Conservation (phyloP, 2,329 filamentous ascomycete species). For the Hysterium pulicare region DNA sequence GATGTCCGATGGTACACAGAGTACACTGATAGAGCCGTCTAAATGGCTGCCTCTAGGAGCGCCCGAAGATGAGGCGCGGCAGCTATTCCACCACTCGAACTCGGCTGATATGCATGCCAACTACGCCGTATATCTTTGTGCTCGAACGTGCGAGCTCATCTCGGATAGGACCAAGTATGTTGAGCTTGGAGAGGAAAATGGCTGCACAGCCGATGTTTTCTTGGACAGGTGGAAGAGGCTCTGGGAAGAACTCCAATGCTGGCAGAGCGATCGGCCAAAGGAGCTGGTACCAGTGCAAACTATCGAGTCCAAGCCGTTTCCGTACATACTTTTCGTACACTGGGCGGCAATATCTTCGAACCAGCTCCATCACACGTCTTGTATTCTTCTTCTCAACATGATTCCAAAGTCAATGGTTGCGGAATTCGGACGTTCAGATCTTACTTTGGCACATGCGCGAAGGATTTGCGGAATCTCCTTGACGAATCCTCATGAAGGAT, state of each 20-base stretch:
- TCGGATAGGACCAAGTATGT: slow-evolving; percentile 48
- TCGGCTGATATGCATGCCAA: slow-evolving; percentile 51
- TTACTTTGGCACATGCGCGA: too few species aligned
- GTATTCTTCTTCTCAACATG: slow-evolving; percentile 49
- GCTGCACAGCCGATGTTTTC: slow-evolving; percentile 42
- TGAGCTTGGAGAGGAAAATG: slow-evolving; percentile 48
- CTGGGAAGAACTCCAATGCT: slow-evolving; percentile 51
- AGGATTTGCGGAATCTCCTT: slow-evolving; percentile 56
- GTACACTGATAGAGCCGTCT: slow-evolving; percentile 48
- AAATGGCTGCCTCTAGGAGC: slow-evolving; percentile 43
- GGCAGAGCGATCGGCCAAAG: slow-evolving; percentile 46
- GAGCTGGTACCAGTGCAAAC: slow-evolving; percentile 48
- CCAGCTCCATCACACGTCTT: slow-evolving; percentile 56
- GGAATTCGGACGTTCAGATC: too few species aligned
- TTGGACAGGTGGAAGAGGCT: slow-evolving; percentile 46
- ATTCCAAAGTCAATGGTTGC: too few species aligned
- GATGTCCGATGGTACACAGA: slow-evolving; percentile 46
- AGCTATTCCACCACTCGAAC: slow-evolving; percentile 33
- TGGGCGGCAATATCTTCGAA: slow-evolving; percentile 57
- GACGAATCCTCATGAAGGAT: slow-evolving; percentile 55
- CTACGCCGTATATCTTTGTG: slow-evolving; percentile 49
- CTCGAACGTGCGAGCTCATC: slow-evolving; percentile 48
- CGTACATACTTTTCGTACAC: slow-evolving; percentile 52
- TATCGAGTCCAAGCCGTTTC: slow-evolving; percentile 47
- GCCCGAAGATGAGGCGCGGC: slow-evolving; percentile 17